Conservation (phyloP, 768 basidiomycete genomes). For the Gloeopeniophorella convolvens region DNA sequence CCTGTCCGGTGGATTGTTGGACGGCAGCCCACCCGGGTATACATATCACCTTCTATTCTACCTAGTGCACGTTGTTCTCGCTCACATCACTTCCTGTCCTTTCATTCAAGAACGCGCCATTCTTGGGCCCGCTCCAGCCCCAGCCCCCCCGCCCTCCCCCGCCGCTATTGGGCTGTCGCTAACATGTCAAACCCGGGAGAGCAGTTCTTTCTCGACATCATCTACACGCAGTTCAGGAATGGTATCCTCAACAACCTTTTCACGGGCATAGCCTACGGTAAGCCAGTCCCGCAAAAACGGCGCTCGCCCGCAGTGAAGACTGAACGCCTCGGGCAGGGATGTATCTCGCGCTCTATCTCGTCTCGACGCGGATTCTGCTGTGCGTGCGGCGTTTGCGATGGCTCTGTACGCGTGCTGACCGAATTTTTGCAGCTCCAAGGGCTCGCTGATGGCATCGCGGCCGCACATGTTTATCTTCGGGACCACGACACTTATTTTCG, state of each 20-base stretch:
- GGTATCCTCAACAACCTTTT: conserved; percentile 12
- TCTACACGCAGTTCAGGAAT: not conserved
- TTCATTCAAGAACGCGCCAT: too few species aligned
- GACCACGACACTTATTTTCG: not conserved
- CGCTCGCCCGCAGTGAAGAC: too few species aligned
- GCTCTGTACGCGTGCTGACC: not conserved
- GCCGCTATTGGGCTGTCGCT: not conserved
- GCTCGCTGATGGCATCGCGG: conserved; percentile 1
- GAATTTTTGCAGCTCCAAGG: not conserved
- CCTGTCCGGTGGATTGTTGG: too few species aligned
- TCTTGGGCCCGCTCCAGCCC: too few species aligned
- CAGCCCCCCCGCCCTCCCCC: not conserved
- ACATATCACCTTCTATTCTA: too few species aligned
- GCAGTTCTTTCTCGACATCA: not conserved
- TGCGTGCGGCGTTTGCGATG: too few species aligned
- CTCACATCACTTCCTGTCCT: too few species aligned
- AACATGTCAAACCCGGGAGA: conserved; percentile 5
- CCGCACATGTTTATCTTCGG: conserved; percentile 10
- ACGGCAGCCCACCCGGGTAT: too few species aligned
- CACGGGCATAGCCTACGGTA: conserved; percentile 13
- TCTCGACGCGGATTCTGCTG: conserved; percentile 14
- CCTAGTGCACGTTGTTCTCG: too few species aligned
- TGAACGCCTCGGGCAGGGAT: too few species aligned
- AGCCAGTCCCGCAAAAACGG: too few species aligned
- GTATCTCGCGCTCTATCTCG: conserved; percentile 7